Conservation (phyloP, 176 grass and related monocot species). For the Urochloa ruziziensis region DNA sequence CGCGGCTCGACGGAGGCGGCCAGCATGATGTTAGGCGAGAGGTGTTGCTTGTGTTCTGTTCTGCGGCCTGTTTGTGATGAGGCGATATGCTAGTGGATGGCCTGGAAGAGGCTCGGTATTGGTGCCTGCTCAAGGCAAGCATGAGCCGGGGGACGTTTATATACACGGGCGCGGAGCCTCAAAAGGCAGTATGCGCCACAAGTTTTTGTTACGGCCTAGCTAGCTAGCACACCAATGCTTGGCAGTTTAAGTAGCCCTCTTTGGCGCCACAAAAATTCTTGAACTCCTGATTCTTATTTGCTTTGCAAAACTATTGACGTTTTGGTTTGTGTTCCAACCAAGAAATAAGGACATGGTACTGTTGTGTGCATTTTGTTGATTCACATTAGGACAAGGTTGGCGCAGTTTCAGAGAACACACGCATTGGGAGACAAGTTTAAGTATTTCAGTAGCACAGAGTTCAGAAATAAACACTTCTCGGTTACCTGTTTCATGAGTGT, state of each 20-base stretch:
- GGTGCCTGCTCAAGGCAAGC: background rate
- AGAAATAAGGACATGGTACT: background rate
- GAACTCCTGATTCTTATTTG: background rate
- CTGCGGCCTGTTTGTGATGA: background rate
- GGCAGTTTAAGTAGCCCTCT: background rate
- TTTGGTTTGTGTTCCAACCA: background rate
- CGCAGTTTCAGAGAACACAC: background rate
- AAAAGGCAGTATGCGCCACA: slow-evolving; percentile 7
- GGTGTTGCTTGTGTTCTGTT: background rate
- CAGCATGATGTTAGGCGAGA: slow-evolving; percentile 8
- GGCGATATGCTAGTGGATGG: background rate
- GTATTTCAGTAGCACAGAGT: background rate
- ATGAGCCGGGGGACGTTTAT: background rate
- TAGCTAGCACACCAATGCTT: background rate
- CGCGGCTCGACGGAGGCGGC: slow-evolving; percentile 60
- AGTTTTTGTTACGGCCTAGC: background rate
- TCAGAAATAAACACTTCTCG: background rate
- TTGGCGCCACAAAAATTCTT: background rate
- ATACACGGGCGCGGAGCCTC: slow-evolving; percentile 5
- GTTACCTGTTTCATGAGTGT: background rate
- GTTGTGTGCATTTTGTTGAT: background rate
- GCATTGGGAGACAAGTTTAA: background rate
- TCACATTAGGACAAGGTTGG: background rate
- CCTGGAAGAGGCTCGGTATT: slow-evolving; percentile 19
- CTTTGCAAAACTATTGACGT: background rate